phyloP scores from a whole-genome alignment of 768 basidiomycete genomes.

The Rhodotorula babjevae region DNA sequence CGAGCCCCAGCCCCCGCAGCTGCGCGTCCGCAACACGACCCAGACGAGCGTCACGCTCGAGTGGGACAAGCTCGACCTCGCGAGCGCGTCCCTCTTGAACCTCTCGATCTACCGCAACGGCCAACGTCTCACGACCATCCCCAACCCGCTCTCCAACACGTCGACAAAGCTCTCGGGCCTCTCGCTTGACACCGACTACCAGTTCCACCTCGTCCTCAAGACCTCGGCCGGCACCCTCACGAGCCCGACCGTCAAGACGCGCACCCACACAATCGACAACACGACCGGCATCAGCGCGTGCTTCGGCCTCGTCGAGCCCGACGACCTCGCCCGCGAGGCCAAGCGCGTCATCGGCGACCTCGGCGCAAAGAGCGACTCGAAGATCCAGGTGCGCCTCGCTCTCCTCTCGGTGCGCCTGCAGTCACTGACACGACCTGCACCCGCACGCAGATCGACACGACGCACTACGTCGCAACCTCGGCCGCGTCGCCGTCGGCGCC shows the following conservation, averaged over 20 bases:
- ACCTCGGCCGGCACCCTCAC: conserved; percentile 88
- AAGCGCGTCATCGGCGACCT: conserved; percentile 76
- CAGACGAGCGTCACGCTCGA: conserved; percentile 93
- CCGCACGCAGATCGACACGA: conserved; percentile 11
- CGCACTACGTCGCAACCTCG: conserved; percentile 44
- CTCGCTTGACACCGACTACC: conserved; percentile 61
- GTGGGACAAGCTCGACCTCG: conserved; percentile 82
- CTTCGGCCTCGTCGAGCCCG: conserved; percentile 81
- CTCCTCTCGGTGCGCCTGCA: not conserved
- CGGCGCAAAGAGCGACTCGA: conserved; percentile 83
- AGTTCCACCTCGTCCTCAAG: conserved; percentile 87
- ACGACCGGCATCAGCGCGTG: conserved; percentile 92
- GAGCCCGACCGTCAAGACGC: conserved; percentile 73
- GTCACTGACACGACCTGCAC: not conserved
- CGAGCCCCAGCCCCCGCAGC: conserved; percentile 65
- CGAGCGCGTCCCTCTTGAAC: conserved; percentile 76
- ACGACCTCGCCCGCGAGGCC: conserved; percentile 68
- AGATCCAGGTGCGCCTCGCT: conserved; percentile 57
- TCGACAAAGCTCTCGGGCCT: conserved; percentile 54
- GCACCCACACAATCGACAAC: conserved; percentile 90
- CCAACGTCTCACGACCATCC: conserved; percentile 78
- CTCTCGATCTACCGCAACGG: conserved; percentile 91
- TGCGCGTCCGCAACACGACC: conserved; percentile 87
- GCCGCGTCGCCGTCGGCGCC: not conserved
- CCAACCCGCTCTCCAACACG: conserved; percentile 72